Percentiles rank a stretch among this genome's conserved stretches.
Evolutionary conservation across 495 filamentous ascomycete species (phyloP).

Genomic region (Parachaetomium inaequale): DNA sequence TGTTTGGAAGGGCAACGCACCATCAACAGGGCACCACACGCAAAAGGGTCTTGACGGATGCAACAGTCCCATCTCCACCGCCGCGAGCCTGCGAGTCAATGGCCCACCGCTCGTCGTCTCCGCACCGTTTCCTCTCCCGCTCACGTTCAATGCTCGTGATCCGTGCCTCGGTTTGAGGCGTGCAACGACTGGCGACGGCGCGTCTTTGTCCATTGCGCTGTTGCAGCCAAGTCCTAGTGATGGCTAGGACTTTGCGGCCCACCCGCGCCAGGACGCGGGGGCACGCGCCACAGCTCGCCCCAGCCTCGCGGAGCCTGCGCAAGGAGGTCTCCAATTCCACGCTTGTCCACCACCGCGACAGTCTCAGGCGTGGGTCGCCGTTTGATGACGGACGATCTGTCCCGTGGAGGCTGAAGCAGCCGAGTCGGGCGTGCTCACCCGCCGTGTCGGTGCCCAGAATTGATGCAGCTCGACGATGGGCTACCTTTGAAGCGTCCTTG

Average conservation of each 20-base stretch:
- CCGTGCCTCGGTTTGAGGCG: neutral
- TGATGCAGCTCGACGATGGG: neutral
- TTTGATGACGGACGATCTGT: slow-evolving; percentile 14
- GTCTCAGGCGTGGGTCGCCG: neutral
- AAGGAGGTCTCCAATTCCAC: slow-evolving; percentile 18
- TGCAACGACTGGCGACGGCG: neutral
- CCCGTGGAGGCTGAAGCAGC: slow-evolving; percentile 7
- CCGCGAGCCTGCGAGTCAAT: too few species aligned
- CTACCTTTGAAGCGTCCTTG: too few species aligned
- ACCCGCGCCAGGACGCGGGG: neutral
- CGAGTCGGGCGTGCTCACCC: neutral
- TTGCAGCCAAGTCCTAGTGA: slow-evolving; percentile 20
- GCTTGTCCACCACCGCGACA: slow-evolving; percentile 10
- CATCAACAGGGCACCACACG: too few species aligned
- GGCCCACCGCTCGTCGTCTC: too few species aligned
- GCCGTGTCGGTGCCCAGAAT: neutral
- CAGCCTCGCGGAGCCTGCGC: neutral
- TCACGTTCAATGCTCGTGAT: neutral
- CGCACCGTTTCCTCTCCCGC: too few species aligned
- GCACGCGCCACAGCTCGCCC: neutral
- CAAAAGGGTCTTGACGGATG: too few species aligned
- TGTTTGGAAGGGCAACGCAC: too few species aligned
- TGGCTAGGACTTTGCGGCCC: slow-evolving; percentile 18
- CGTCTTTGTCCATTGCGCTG: neutral
- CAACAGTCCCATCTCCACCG: too few species aligned